phyloP scores from a whole-genome alignment of 1,284 basidiomycete species.

The Apiotrichum laibachii region DNA sequence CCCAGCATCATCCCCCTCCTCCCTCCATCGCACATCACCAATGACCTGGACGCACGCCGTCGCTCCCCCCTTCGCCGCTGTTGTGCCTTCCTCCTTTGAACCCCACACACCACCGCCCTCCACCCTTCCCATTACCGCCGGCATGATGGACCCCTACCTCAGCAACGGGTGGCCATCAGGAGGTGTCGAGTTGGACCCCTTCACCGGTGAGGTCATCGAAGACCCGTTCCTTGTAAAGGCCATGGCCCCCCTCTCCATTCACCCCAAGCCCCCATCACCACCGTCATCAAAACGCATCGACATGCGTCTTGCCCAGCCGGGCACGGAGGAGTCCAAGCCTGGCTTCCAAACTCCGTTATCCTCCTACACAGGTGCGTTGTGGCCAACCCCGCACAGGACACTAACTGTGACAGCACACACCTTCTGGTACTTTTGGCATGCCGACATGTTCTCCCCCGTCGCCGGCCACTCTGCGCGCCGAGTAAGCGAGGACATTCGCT shows the following conservation, averaged over 20 bases:
- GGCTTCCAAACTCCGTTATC: constrained; percentile 43
- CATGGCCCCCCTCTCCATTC: constrained; percentile 19
- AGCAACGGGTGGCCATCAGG: neutral
- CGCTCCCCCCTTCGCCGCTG: neutral
- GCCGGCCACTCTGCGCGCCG: constrained; percentile 9
- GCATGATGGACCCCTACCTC: constrained; percentile 16
- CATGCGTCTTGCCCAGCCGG: constrained; percentile 44
- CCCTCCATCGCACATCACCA: constrained; percentile 19
- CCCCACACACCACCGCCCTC: constrained; percentile 22
- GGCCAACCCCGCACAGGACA: neutral
- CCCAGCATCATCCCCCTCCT: constrained; percentile 17
- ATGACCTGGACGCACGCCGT: constrained; percentile 13
- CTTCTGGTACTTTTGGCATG: constrained; percentile 47
- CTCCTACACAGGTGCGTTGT: constrained; percentile 34
- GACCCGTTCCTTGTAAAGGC: constrained; percentile 20
- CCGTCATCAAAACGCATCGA: constrained; percentile 28
- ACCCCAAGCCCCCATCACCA: constrained; percentile 8
- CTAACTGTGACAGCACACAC: constrained; percentile 38
- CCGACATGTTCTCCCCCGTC: constrained; percentile 22
- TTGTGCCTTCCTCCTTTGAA: constrained; percentile 11
- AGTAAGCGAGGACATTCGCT: constrained; percentile 11
- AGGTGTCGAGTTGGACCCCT: neutral
- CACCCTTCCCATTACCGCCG: neutral
- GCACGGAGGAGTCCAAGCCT: constrained; percentile 34
- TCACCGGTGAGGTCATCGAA: constrained; percentile 5